Percentiles rank a stretch among this genome's conserved stretches.
Conservation (phyloP, 108 stramenopile genomes). For the Discostella pseudostelligera region DNA sequence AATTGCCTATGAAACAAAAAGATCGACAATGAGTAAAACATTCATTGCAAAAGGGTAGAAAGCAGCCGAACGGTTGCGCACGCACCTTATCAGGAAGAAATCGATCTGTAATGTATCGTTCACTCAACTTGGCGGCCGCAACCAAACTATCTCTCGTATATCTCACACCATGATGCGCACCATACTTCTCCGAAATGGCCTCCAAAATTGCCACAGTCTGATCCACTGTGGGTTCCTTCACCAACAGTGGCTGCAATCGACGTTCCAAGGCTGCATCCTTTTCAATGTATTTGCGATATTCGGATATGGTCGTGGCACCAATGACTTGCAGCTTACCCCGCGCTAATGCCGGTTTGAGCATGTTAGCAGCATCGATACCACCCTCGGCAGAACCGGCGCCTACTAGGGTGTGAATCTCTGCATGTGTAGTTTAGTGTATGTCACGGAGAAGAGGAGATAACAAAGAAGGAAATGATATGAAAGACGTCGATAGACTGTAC, state of each 20-base stretch:
- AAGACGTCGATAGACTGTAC: neutral
- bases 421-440: neutral
- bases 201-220: constrained; percentile 76
- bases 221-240: constrained; percentile 80
- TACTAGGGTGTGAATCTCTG: constrained; percentile 64
- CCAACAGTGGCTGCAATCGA: constrained; percentile 82
- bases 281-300: constrained; percentile 91
- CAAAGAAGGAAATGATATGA: too few relatives aligned
- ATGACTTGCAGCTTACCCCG: constrained; percentile 83
- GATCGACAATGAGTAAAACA: neutral
- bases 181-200: constrained; percentile 73
- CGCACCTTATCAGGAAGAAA: constrained; percentile 85
- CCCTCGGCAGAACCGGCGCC: constrained; percentile 88
- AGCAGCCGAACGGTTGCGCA: neutral
- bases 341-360: constrained; percentile 89
- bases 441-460: too few relatives aligned
- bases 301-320: constrained; percentile 88
- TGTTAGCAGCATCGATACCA: constrained; percentile 90
- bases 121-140: constrained; percentile 69
- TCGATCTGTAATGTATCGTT: constrained; percentile 79
- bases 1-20: constrained; percentile 55
- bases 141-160: constrained; percentile 61
- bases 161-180: constrained; percentile 68
- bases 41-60: neutral
- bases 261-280: constrained; percentile 91